phyloP scores from a whole-genome alignment of 208 protist species.

The Leishmania mexicana region DNA sequence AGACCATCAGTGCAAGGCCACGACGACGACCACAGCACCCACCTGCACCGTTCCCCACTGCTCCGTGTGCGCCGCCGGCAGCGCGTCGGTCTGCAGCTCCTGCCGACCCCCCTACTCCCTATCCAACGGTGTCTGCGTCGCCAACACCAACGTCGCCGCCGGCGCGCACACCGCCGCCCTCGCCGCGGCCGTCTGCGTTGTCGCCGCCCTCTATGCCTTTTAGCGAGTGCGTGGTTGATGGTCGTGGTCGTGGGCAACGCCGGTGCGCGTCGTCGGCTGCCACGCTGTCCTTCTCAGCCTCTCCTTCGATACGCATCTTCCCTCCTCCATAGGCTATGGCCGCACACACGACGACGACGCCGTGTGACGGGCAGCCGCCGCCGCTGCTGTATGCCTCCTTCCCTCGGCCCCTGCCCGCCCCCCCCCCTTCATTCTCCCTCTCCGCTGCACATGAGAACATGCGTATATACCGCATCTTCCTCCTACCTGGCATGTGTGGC shows the following conservation, averaged over 20 bases:
- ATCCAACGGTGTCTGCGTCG: not conserved
- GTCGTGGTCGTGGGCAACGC: not conserved
- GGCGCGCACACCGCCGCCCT: slow-evolving; percentile 4
- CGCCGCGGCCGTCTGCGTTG: slow-evolving; percentile 6
- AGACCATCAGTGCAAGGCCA: not conserved
- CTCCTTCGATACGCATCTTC: not conserved
- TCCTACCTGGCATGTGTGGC: not conserved
- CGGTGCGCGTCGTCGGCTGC: not conserved
- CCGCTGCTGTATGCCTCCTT: not conserved
- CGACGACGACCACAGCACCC: not conserved
- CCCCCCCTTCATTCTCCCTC: too few species aligned
- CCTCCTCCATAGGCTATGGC: not conserved
- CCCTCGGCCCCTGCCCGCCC: not conserved
- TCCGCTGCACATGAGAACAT: not conserved
- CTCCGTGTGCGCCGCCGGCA: not conserved
- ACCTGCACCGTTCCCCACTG: not conserved
- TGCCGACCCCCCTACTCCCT: not conserved
- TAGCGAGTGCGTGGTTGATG: not conserved
- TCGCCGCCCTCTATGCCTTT: slow-evolving; percentile 4
- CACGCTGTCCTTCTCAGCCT: not conserved
- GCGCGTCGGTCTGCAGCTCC: not conserved
- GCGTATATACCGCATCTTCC: not conserved
- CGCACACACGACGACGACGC: not conserved
- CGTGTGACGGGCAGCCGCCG: too few species aligned
- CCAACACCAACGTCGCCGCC: not conserved